phyloP scores from a whole-genome alignment of 371 early-diverging fungal genomes.

The Saksenaea oblongispora region DNA sequence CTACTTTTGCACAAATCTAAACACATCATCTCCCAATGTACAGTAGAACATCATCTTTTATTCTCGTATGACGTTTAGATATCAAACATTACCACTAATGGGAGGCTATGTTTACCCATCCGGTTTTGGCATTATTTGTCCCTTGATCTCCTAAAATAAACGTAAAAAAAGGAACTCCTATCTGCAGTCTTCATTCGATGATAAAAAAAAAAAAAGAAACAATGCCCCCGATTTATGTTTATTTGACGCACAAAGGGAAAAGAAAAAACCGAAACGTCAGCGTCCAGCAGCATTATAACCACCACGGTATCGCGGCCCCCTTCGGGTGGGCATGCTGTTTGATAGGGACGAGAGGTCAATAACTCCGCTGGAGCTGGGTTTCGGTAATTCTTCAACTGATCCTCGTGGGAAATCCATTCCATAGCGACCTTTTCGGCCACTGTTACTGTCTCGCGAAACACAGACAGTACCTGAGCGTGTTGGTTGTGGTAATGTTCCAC shows the following conservation, averaged over 20 bases:
- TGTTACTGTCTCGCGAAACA: background rate
- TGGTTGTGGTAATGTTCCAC: background rate
- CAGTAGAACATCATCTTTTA: background rate
- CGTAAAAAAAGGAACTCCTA: too few relatives aligned
- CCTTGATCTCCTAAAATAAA: too few relatives aligned
- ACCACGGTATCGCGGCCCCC: background rate
- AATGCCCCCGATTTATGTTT: too few relatives aligned
- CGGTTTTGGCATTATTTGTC: too few relatives aligned
- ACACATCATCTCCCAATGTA: background rate
- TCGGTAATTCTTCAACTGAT: background rate
- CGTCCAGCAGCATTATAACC: background rate
- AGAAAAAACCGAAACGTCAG: background rate
- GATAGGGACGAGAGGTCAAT: background rate
- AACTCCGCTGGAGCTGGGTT: background rate
- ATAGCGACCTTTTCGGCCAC: background rate
- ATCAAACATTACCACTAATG: background rate
- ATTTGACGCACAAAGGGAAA: too few relatives aligned
- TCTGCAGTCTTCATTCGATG: too few relatives aligned
- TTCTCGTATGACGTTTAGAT: background rate
- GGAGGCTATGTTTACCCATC: background rate
- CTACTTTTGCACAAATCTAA: slow-evolving; percentile 33
- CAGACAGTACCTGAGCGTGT: background rate
- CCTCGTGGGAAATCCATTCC: background rate
- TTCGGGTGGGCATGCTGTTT: background rate
- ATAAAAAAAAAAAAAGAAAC: too few relatives aligned